phyloP scores from a whole-genome alignment of 805 yeast species.

The Saccharomycopsis sp. region DNA sequence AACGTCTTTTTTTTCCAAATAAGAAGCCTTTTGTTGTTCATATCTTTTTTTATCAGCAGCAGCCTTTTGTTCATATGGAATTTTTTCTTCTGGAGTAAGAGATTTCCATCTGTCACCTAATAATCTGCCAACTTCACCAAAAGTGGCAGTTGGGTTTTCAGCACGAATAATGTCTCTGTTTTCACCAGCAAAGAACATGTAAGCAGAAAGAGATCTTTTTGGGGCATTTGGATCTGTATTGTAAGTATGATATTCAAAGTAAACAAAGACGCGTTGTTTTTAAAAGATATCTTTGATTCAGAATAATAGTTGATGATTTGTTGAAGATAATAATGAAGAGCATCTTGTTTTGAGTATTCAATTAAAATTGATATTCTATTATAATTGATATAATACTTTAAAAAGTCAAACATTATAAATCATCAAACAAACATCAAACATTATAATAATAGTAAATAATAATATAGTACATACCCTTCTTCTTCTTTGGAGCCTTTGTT shows the following conservation, averaged over 20 bases:
- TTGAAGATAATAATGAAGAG: no score
- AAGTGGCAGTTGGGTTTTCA: conserved; percentile 92
- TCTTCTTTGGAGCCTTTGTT: conserved; percentile 30
- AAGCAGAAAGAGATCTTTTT: conserved; percentile 95
- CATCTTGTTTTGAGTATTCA: no score
- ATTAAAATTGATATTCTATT: no score
- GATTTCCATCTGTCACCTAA: conserved; percentile 98
- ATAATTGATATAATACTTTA: neutral
- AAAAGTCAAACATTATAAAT: neutral
- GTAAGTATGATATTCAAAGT: conserved; percentile 6
- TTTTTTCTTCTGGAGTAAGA: conserved; percentile 68
- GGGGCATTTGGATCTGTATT: conserved; percentile 88
- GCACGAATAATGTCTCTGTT: conserved; percentile 93
- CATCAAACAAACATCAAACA: neutral
- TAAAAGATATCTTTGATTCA: no score
- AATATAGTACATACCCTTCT: conserved; percentile 25
- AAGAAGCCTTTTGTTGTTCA: conserved; percentile 90
- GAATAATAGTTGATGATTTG: no score
- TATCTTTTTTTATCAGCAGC: conserved; percentile 93
- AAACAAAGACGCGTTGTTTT: neutral
- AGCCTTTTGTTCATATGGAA: conserved; percentile 88
- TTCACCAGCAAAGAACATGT: conserved; percentile 98
- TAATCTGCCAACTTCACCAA: conserved; percentile 91
- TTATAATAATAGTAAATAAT: neutral
- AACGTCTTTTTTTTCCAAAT: no score